Evolutionary conservation across 1,139 yeast genomes (phyloP).

Genomic region (Wickerhamiella infanticola): DNA sequence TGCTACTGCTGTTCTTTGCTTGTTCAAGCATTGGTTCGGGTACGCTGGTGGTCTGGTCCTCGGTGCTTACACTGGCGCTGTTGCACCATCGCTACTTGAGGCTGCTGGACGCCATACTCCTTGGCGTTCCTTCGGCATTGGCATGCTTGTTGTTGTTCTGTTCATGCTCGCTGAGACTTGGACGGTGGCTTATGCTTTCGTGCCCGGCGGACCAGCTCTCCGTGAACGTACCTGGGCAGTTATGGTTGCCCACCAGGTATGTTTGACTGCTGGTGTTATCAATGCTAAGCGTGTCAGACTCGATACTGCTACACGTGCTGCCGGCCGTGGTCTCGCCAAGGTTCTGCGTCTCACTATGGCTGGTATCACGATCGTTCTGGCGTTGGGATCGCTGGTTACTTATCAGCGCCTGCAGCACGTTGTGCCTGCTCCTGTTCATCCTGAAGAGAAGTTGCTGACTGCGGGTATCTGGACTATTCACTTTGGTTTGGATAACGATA

Average conservation of each 20-base stretch:
- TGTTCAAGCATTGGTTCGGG: conserved; percentile 63
- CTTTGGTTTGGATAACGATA: conserved; percentile 89
- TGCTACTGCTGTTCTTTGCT: conserved; percentile 37
- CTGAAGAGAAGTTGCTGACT: conserved; percentile 59
- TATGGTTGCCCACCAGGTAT: conserved; percentile 36
- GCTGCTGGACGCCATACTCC: conserved; percentile 45
- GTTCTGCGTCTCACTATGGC: conserved; percentile 18
- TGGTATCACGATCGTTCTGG: conserved; percentile 18
- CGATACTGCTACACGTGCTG: conserved; percentile 1
- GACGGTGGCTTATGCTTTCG: conserved; percentile 97
- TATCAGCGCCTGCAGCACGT: conserved; percentile 43
- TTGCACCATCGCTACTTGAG: conserved; percentile 49
- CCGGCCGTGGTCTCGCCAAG: conserved; percentile 13
- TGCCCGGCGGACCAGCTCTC: conserved; percentile 77
- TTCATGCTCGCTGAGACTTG: conserved; percentile 73
- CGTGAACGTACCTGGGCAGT: conserved; percentile 81
- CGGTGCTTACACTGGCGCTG: conserved; percentile 44
- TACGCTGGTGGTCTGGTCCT: conserved; percentile 60
- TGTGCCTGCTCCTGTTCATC: conserved; percentile 60
- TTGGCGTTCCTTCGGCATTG: conserved; percentile 40
- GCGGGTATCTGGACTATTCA: conserved; percentile 98
- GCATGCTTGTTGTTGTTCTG: conserved; percentile 36
- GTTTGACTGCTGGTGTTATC: conserved; percentile 26
- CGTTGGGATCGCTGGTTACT: conserved; percentile 30
- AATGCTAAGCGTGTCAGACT: conserved; percentile 15